Base-by-base conservation (phyloP, 805 yeast genomes). In the Priceomyces haplophilus region DNA sequence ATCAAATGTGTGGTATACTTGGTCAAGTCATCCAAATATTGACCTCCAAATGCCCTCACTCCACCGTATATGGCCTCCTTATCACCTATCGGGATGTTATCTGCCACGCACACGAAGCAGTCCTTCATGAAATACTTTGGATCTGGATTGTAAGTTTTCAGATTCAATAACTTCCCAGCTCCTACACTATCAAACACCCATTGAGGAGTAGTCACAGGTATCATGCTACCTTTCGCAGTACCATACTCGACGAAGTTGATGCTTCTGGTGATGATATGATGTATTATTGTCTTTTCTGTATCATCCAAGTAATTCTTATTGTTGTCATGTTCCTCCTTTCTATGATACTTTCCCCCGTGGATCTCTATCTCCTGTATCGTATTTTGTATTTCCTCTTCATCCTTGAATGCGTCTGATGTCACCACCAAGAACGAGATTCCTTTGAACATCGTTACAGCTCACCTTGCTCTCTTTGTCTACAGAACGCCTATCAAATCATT, bases 1-100 rank as follows among this genome's bases (percentile, higher is more conserved):
- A 91, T 67, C 27, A 88, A 71, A 68, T 91, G 97, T 0, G 97
- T 87, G 1, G 95, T 86, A 49, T 76, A 77, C 41, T 76, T 75
- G 7, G 88, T 81, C 23, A 90, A 66, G 8, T 67, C 67, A 46
- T 83, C 84, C 32, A 79, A 65, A 54, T 71, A 80, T 25, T 78
- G 81, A 3, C 96, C 98, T 1, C 97, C 98, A 46, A 86, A 72
- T 1, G 86, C 81, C 16, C 76, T 62, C 2, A 83, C 83, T 0
- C 85, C 87, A 5, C 81, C 82, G 49, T 80, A 75, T 12, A 87
- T 71, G n/a, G 78, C 79, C 42, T 82, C 90, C 37, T 76, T 73
- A 48, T 83, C 88, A 3, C 80, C 79, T 1, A 66, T 67, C 0
- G 82, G 73, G 19, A 79, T 59, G 20, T 78, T 76, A 6, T 85